phyloP scores from a whole-genome alignment of 768 basidiomycete genomes.

The Lactarius sp. region DNA sequence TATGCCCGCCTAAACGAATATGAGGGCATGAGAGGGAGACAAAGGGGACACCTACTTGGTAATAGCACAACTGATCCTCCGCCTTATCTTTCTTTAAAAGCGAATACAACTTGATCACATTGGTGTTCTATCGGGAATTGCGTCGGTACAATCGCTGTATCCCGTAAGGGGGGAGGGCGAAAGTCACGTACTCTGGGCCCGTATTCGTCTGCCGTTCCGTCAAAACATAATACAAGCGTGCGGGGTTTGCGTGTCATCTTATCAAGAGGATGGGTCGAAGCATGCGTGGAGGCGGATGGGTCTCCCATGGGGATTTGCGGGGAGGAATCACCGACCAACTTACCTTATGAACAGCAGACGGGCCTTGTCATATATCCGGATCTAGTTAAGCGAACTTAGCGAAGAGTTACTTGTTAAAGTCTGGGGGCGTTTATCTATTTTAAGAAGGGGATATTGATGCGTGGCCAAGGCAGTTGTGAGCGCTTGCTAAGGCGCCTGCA shows the following conservation, averaged over 20 bases:
- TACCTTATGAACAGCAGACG: background rate
- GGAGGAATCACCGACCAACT: too few relatives aligned
- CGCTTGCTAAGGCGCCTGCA: background rate
- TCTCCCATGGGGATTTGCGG: background rate
- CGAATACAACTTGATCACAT: slow-evolving; percentile 38
- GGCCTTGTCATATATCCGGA: background rate
- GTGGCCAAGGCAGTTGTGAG: background rate
- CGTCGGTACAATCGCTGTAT: background rate
- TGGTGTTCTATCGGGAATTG: slow-evolving; percentile 34
- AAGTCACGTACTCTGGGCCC: background rate
- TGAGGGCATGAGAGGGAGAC: background rate
- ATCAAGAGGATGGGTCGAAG: background rate
- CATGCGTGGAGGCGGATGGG: background rate
- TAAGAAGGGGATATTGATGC: background rate
- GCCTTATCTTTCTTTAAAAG: slow-evolving; percentile 36
- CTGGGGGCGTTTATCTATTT: background rate
- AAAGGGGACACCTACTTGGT: slow-evolving; percentile 47
- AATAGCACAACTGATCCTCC: slow-evolving; percentile 46
- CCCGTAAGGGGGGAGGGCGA: too few relatives aligned
- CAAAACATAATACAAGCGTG: slow-evolving; percentile 24
- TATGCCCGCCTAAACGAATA: slow-evolving; percentile 38
- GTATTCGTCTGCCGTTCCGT: slow-evolving; percentile 22
- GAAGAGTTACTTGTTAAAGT: too few relatives aligned
- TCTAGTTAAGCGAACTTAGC: too few relatives aligned
- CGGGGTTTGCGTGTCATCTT: slow-evolving; percentile 26